phyloP scores from a whole-genome alignment of 1,284 basidiomycete species.

The Singerocomus rubriflavus region DNA sequence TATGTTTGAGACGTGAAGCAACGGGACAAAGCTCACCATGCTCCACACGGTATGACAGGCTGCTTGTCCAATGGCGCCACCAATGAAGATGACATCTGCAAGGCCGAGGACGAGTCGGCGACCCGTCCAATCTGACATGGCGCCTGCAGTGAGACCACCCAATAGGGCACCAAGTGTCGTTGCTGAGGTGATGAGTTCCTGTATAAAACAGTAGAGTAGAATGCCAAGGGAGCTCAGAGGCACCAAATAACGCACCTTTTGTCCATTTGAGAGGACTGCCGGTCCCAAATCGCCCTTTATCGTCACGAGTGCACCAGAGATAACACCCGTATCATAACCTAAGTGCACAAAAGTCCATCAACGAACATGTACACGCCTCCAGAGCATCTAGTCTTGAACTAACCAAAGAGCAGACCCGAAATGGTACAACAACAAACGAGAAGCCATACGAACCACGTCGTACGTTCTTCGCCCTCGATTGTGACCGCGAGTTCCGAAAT shows the following conservation, averaged over 20 bases:
- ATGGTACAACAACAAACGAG: constrained; percentile 65
- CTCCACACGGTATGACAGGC: constrained; percentile 65
- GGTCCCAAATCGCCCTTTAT: constrained; percentile 70
- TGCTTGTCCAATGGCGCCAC: constrained; percentile 68
- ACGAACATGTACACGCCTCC: neutral
- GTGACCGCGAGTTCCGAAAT: constrained; percentile 60
- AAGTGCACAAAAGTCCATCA: constrained; percentile 3
- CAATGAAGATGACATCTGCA: constrained; percentile 75
- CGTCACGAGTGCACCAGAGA: constrained; percentile 73
- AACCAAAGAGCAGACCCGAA: constrained; percentile 77
- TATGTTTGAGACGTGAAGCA: neutral
- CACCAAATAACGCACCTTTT: constrained; percentile 50
- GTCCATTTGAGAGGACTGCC: constrained; percentile 51
- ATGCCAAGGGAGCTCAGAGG: neutral
- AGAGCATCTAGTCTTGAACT: constrained; percentile 15
- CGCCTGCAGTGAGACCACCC: constrained; percentile 68
- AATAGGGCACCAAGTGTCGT: constrained; percentile 79
- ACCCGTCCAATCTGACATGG: constrained; percentile 72
- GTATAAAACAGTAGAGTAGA: constrained; percentile 22
- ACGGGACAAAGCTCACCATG: constrained; percentile 47
- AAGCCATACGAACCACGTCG: constrained; percentile 70
- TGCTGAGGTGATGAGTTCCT: constrained; percentile 80
- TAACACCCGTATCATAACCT: constrained; percentile 82
- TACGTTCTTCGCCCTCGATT: constrained; percentile 67
- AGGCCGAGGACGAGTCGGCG: constrained; percentile 64